Evolutionary conservation across 495 filamentous ascomycete species (phyloP), one percentile per base, ranked within the genome.

Genomic region (Penicillium canariense): DNA sequence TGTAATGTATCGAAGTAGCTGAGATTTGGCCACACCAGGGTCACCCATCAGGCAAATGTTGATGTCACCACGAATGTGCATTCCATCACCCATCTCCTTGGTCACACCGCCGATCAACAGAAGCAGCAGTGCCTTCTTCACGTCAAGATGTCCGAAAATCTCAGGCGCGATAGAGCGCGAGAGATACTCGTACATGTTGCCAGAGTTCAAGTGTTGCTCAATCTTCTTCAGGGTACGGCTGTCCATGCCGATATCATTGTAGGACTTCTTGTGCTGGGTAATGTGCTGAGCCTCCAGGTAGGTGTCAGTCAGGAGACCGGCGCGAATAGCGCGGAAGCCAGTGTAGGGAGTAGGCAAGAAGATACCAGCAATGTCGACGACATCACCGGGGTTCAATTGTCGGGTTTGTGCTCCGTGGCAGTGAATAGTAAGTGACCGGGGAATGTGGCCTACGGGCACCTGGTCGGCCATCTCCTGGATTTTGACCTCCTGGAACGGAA

Each of bases 21-120:
- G 94, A 28, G 94, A 98, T 75, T 98, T 98, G 72, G 94, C 94
- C 56, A 97, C 95, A 87, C 94, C 94, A 65, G 94, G 94, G 67
- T 98, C 94, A 77, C 94, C 94, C 94, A 98, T 97, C 55, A 98
- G 77, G 73, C 94, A 98, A 64, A 97, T 84, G 71, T 98, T 98
- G 77, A 98, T 95, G 62, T 98, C 94, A 58, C 94, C 95, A 77
- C 94, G 88, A 73, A 98, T 98, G 53, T 86, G 81, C 95, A 98
- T 97, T 38, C 94, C 94, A 59, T 98, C 94, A 43, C 93, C 91
- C 84, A 98, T 95, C 59, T 91, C 85, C 73, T 98, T 98, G 12
- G 87, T 96, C 9, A 96, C 95, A 73, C 94, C 94, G 35, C 94
- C 94, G 48, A 98, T 96, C 38, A 98, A 81, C 15, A 97, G 87